phyloP scores from a whole-genome alignment of 768 basidiomycete species.

The Termitomyces sp. region DNA sequence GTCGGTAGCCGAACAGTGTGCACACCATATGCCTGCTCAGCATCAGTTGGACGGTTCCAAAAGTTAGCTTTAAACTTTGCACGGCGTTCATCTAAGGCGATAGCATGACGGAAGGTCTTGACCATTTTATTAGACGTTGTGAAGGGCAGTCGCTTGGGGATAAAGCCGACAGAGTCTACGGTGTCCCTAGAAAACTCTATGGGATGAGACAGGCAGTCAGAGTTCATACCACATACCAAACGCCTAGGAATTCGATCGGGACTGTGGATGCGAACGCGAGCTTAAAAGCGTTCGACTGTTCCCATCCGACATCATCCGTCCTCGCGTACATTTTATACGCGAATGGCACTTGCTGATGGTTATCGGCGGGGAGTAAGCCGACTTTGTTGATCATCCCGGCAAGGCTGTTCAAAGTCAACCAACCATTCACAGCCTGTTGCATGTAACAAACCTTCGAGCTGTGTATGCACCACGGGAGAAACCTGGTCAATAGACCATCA shows the following conservation, averaged over 20 bases:
- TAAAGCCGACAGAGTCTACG: slow-evolving; percentile 55
- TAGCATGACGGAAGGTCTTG: slow-evolving; percentile 55
- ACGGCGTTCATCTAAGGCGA: slow-evolving; percentile 59
- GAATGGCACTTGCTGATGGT: slow-evolving; percentile 54
- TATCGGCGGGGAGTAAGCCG: slow-evolving; percentile 40
- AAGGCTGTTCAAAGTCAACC: slow-evolving; percentile 20
- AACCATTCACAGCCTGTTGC: not conserved
- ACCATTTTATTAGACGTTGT: slow-evolving; percentile 51
- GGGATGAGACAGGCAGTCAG: not conserved
- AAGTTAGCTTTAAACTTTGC: slow-evolving; percentile 54
- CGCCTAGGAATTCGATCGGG: slow-evolving; percentile 52
- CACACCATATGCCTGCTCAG: slow-evolving; percentile 23
- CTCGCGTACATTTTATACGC: slow-evolving; percentile 58
- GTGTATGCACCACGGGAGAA: slow-evolving; percentile 68
- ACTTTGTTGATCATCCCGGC: slow-evolving; percentile 51
- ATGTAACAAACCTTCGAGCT: slow-evolving; percentile 36
- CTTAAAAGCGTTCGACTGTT: slow-evolving; percentile 50
- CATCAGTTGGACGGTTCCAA: slow-evolving; percentile 34
- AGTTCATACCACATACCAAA: slow-evolving; percentile 32
- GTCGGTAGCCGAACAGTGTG: not conserved
- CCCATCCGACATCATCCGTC: slow-evolving; percentile 42
- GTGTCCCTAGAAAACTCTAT: slow-evolving; percentile 45
- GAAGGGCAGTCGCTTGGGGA: slow-evolving; percentile 51
- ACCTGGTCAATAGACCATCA: slow-evolving; percentile 16
- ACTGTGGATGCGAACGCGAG: slow-evolving; percentile 48